These are phyloP conservation scores for Trichoderma arundinaceum DNA, from an alignment of 2,329 filamentous ascomycete genomes.

Conservation along the genomic window DNA sequence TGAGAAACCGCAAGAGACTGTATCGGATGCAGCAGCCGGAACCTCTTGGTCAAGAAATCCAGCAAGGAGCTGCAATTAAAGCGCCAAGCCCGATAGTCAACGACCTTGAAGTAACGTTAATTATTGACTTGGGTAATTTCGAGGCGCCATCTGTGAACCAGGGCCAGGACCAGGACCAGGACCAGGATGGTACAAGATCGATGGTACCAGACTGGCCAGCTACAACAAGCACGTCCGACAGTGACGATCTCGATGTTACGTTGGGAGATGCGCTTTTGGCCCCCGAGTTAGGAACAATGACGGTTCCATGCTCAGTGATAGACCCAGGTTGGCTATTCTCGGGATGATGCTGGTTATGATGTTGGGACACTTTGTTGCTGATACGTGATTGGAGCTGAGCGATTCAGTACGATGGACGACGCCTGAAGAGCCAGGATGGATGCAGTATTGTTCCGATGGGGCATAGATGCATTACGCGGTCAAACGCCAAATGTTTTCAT, in stretches of 20 bases:
- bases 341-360: not conserved
- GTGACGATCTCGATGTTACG: not conserved
- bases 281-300: not conserved
- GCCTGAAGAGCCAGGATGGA: not conserved
- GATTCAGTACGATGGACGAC: too few relatives aligned
- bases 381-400: not conserved
- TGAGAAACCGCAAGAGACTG: not conserved
- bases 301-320: not conserved
- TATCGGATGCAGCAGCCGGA: not conserved
- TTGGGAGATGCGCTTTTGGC: not conserved
- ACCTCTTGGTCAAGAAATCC: not conserved
- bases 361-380: not conserved
- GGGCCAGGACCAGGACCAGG: not conserved
- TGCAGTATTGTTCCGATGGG: not conserved
- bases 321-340: conserved; percentile 2
- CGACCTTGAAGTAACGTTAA: not conserved
- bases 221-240: not conserved
- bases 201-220: not conserved
- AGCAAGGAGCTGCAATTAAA: not conserved
- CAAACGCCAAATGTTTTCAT: not conserved
- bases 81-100: not conserved
- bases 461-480: not conserved
- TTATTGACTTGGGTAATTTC: conserved; percentile 9
- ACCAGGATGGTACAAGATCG: not conserved
- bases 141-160: not conserved